Percentiles rank a stretch among this genome's conserved stretches.
These are phyloP conservation scores for Pharus latifolius DNA, from an alignment of 176 grass and related monocot species.

Conservation along the genomic window DNA sequence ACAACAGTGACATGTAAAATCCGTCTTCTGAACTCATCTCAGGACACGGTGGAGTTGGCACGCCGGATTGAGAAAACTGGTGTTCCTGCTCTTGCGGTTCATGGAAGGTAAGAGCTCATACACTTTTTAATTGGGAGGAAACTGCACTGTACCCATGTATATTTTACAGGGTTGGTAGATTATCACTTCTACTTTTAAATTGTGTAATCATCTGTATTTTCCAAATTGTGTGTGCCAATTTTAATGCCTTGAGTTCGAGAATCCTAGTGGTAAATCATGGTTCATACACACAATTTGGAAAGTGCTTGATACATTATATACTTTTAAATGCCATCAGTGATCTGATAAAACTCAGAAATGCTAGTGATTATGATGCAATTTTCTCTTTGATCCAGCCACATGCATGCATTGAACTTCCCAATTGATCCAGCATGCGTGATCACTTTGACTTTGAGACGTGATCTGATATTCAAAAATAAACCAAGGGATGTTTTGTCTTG, in stretches of 20 bases:
- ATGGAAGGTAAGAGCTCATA: constrained; percentile 59
- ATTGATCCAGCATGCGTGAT: no score
- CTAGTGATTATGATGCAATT: no score
- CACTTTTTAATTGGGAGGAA: no score
- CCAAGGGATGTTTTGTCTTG: no score
- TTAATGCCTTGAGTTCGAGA: neutral
- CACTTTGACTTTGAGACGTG: no score
- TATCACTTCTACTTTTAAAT: neutral
- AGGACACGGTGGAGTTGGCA: constrained; percentile 80
- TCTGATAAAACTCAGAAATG: no score
- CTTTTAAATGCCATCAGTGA: no score
- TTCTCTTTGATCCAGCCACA: no score
- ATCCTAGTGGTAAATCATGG: neutral
- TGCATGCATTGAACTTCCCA: no score
- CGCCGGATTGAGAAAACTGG: constrained; percentile 84
- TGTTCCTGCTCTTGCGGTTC: constrained; percentile 79
- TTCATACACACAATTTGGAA: neutral
- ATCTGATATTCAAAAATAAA: no score
- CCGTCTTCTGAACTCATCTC: constrained; percentile 58
- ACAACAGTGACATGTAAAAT: constrained; percentile 88
- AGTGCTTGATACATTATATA: neutral
- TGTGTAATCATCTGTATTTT: neutral
- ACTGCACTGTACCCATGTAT: no score
- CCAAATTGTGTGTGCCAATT: neutral
- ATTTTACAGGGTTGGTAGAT: constrained; percentile 7